Base-by-base conservation (phyloP, 2,329 filamentous ascomycete species). In the Spiromastix sp. region DNA sequence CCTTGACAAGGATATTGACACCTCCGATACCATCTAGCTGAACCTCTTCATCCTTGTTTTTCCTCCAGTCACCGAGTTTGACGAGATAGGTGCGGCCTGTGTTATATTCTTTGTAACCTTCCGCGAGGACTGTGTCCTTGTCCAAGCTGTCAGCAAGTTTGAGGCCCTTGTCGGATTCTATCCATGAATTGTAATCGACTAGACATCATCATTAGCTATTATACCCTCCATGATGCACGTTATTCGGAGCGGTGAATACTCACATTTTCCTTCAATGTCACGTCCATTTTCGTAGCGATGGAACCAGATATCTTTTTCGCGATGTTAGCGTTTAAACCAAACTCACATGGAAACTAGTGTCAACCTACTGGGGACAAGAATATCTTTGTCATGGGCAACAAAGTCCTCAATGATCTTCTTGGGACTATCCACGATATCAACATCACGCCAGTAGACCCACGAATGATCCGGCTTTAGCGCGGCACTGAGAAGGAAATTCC, bases 181-280 rank as follows among this genome's bases (percentile, higher is more conserved):
- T 75, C 91, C 91, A 98, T 2, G 91, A 96, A 63, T 98, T 98
- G 68, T 98, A 98, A 59, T 98, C 91, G 55, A 96, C 85, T 91
- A 42, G 22, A 21, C 15, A 24, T 11, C 20, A 20, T 7, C 2
- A 16, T 24, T 24, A 26, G 36, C 12, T 18, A 39, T 58, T 45
- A 55, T 47, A 34, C 13, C 20, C 13, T 15, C n/a, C n/a, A n/a
- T n/a, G n/a, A n/a, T n/a, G n/a, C n/a, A n/a, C n/a, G n/a, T n/a
- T n/a, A n/a, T n/a, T n/a, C 10, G 17, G 10, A 24, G 16, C 18
- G 25, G 4, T 46, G 36, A 43, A 28, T 20, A 69, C 81, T 66
- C 68, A 91, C 85, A 98, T 72, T 85, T 79, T 44, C 91, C 91
- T 65, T 98, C 91, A 48, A 96, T 89, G 55, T 98, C 89, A 34